These are phyloP conservation scores for Colletotrichum horii DNA, from an alignment of 2,329 filamentous ascomycete species.

Conservation along the genomic window DNA sequence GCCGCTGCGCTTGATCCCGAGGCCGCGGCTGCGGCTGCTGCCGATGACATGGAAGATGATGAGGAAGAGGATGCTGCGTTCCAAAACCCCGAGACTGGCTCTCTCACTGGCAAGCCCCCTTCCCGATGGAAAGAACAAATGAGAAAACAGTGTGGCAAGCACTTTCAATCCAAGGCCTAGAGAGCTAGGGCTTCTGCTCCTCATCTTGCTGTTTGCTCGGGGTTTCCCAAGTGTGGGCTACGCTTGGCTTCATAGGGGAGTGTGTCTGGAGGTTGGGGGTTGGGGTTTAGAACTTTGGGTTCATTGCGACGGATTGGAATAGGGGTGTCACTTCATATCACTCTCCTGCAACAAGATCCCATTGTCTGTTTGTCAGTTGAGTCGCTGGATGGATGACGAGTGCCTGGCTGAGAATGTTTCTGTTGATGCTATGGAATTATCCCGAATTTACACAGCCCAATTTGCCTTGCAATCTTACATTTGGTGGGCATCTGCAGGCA, in stretches of 20 bases:
- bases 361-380: neutral
- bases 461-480: fast-evolving
- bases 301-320: neutral
- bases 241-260: no score
- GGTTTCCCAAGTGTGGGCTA: no score
- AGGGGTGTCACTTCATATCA: neutral
- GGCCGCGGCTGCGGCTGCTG: neutral
- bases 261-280: no score
- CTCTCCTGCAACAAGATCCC: neutral
- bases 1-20: neutral
- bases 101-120: no score
- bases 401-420: no score
- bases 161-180: neutral
- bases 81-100: no score
- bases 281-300: neutral
- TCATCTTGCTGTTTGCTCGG: neutral
- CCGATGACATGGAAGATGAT: neutral
- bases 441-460: neutral
- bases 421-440: neutral
- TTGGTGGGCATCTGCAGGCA: neutral
- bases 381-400: neutral
- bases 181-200: neutral
- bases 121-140: neutral
- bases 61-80: neutral
- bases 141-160: neutral